phyloP scores from a whole-genome alignment of 192 early-diverging fungal genomes.

The Coemansia sp. region DNA sequence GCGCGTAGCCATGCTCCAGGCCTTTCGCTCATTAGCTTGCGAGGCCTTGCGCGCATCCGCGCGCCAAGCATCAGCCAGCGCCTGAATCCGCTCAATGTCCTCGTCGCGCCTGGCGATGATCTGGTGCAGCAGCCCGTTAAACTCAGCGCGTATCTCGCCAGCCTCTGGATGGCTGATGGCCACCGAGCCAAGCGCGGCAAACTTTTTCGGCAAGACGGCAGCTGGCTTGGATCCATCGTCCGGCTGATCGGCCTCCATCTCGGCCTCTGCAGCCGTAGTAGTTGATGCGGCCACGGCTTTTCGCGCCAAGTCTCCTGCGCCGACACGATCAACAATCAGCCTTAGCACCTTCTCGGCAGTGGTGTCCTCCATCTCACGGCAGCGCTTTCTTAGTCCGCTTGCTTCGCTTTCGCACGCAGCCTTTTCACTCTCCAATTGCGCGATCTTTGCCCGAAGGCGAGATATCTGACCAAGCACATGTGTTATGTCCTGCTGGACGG shows the following conservation, averaged over 20 bases:
- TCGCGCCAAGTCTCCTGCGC: conserved; percentile 32
- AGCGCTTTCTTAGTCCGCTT: conserved; percentile 18
- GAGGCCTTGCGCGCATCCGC: conserved; percentile 32
- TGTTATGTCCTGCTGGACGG: conserved; percentile 48
- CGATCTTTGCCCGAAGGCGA: conserved; percentile 33
- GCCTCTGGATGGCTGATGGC: conserved; percentile 50
- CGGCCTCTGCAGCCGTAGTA: background rate
- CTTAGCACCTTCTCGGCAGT: conserved; percentile 35
- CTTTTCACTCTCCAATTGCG: conserved; percentile 34
- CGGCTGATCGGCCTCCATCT: background rate
- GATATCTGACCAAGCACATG: conserved; percentile 51
- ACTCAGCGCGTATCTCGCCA: conserved; percentile 51
- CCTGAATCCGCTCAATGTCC: conserved; percentile 48
- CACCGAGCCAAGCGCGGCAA: conserved; percentile 24
- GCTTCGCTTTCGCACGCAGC: conserved; percentile 25
- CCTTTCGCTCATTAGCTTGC: conserved; percentile 26
- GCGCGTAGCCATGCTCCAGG: conserved; percentile 41
- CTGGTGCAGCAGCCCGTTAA: conserved; percentile 52
- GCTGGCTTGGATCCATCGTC: conserved; percentile 1
- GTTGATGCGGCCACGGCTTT: background rate
- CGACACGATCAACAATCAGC: conserved; percentile 46
- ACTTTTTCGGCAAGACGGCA: conserved; percentile 9
- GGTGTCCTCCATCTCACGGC: conserved; percentile 27
- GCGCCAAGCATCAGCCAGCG: conserved; percentile 46
- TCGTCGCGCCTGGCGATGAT: conserved; percentile 50